Evolutionary conservation across 2,329 filamentous ascomycete genomes (phyloP).

Genomic region (Diaporthe sp.): DNA sequence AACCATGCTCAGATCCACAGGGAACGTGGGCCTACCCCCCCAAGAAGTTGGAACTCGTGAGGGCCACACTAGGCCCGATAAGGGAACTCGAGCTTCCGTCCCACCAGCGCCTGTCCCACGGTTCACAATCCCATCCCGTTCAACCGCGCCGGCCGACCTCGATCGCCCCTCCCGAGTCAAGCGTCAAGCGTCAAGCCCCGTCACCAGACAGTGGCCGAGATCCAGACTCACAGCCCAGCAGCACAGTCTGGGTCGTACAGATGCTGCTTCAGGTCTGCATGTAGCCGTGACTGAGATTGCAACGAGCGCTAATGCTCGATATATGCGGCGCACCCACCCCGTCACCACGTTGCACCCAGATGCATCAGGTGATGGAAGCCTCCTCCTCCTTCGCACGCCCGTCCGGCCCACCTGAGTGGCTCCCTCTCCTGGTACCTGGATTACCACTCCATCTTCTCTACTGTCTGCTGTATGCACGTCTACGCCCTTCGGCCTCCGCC

Average conservation of each 20-base stretch:
- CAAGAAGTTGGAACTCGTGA: no score
- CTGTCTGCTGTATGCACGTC: background rate
- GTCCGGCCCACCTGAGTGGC: slow-evolving; percentile 10
- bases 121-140: background rate
- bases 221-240: no score
- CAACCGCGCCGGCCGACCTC: background rate
- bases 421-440: slow-evolving; percentile 22
- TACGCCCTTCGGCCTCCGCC: background rate
- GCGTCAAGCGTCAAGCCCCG: slow-evolving; percentile 11
- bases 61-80: background rate
- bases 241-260: background rate
- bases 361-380: slow-evolving; percentile 11
- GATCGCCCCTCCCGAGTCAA: background rate
- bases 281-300: slow-evolving; percentile 12
- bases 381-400: background rate
- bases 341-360: slow-evolving; percentile 21
- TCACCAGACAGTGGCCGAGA: background rate
- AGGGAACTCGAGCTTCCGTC: background rate
- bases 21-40: background rate
- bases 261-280: slow-evolving; percentile 5
- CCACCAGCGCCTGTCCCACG: background rate
- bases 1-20: slow-evolving; percentile 12
- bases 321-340: slow-evolving; percentile 4
- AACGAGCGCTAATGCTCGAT: slow-evolving; percentile 7
- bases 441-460: slow-evolving; percentile 23